These are phyloP conservation scores for Chondrus crispus DNA, from an alignment of 23 red algal genomes.

Conservation along the genomic window DNA sequence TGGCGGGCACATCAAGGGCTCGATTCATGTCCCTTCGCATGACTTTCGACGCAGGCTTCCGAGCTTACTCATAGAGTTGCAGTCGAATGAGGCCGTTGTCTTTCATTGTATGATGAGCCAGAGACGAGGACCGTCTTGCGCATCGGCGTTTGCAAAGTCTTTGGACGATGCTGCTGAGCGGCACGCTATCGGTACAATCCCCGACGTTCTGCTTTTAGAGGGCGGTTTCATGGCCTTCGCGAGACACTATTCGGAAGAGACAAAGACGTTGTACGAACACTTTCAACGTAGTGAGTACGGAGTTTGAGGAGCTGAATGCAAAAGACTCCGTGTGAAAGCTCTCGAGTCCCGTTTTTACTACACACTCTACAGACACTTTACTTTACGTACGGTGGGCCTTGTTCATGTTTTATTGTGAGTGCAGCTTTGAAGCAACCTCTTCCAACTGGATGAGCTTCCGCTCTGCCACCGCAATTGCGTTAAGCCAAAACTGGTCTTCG, in stretches of 20 bases:
- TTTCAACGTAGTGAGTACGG: not conserved
- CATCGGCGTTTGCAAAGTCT: constrained; percentile 20
- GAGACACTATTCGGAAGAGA: not conserved
- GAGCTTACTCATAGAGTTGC: not conserved
- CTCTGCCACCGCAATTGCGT: constrained; percentile 59
- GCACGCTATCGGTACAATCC: not conserved
- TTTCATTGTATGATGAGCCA: constrained; percentile 63
- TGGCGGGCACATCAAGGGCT: constrained; percentile 49
- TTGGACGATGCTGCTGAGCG: not conserved
- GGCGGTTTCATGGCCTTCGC: constrained; percentile 17
- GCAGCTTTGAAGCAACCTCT: constrained; percentile 37
- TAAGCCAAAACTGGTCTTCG: constrained; percentile 52
- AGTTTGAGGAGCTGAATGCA: no score
- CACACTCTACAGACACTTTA: no score
- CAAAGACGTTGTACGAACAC: not conserved
- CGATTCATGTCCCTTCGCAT: constrained; percentile 28
- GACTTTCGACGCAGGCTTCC: constrained; percentile 16
- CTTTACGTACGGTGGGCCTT: no score
- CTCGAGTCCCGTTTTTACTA: no score
- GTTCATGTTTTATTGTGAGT: not conserved
- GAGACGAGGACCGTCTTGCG: constrained; percentile 28
- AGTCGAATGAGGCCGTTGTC: constrained; percentile 10
- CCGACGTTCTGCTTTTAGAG: constrained; percentile 28
- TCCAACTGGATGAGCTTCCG: constrained; percentile 46
- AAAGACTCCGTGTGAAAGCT: no score